Evolutionary conservation across 2,329 filamentous ascomycete genomes (phyloP).

Genomic region (Xylaria sp.): DNA sequence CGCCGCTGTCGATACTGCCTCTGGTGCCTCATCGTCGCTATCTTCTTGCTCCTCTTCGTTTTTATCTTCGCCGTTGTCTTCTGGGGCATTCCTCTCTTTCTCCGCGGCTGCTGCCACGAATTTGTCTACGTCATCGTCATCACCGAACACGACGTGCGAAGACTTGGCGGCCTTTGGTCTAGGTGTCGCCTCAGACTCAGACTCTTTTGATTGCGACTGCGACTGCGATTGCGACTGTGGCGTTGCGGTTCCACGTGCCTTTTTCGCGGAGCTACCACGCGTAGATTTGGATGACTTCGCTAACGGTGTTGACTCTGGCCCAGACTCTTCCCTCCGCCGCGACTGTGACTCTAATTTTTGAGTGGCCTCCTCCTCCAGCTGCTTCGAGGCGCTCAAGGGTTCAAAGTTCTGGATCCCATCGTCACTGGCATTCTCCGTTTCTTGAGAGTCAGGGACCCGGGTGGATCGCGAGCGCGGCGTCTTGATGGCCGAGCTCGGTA

Average conservation of each 20-base stretch:
- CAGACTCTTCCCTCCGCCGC: constrained; percentile 33
- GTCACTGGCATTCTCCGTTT: constrained; percentile 10
- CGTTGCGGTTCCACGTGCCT: neutral
- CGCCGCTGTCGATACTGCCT: constrained; percentile 65
- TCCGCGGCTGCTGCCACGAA: constrained; percentile 47
- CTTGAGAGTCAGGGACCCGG: constrained; percentile 44
- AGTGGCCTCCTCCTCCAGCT: constrained; percentile 49
- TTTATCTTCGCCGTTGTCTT: constrained; percentile 23
- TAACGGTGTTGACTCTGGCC: constrained; percentile 37
- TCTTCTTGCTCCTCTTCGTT: constrained; percentile 55
- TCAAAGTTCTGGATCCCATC: constrained; percentile 34
- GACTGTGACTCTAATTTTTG: constrained; percentile 44
- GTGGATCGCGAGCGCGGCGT: constrained; percentile 34
- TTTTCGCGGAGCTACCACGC: constrained; percentile 45
- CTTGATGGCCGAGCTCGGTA: constrained; percentile 41
- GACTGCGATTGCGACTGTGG: neutral
- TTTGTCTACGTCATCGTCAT: constrained; percentile 50
- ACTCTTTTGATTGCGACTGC: constrained; percentile 25
- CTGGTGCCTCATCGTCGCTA: constrained; percentile 64
- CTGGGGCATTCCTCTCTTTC: constrained; percentile 26
- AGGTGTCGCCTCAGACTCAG: constrained; percentile 34
- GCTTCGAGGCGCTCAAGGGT: constrained; percentile 47
- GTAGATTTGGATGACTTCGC: constrained; percentile 42
- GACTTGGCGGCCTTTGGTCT: constrained; percentile 42
- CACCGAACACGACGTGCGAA: constrained; percentile 49